phyloP scores from a whole-genome alignment of 148 eudicot species.

The Camellia japonica region DNA sequence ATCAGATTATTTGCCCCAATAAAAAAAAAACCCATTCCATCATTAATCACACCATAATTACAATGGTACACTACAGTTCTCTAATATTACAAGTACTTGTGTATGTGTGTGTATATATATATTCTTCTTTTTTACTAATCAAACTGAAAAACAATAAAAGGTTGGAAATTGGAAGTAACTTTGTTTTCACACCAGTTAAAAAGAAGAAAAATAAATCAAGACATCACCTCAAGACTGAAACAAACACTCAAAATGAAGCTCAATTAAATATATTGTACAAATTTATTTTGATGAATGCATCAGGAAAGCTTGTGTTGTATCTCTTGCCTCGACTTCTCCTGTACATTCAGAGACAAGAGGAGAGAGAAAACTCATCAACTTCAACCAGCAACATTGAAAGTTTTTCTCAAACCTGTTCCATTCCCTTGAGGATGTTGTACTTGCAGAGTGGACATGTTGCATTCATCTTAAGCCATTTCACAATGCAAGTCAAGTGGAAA shows the following conservation, averaged over 20 bases:
- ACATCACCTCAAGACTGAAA: background rate
- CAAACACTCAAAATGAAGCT: conserved; percentile 8
- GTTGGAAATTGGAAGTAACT: background rate
- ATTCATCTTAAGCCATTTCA: conserved; percentile 96
- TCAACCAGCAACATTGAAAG: background rate
- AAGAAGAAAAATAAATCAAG: background rate
- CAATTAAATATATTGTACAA: conserved; percentile 14
- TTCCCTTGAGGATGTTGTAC: conserved; percentile 89
- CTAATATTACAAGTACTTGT: too few species aligned
- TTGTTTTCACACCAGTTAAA: background rate
- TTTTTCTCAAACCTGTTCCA: conserved; percentile 44
- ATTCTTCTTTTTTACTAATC: background rate
- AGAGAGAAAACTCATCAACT: background rate
- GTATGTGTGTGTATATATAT: too few species aligned
- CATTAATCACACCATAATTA: too few species aligned
- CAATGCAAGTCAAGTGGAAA: conserved; percentile 79
- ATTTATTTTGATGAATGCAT: conserved; percentile 1
- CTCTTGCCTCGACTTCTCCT: conserved; percentile 14
- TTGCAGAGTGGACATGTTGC: conserved; percentile 98
- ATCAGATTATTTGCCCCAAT: background rate
- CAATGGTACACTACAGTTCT: too few species aligned
- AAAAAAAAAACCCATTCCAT: background rate
- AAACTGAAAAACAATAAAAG: background rate
- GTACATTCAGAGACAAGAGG: conserved; percentile 13
- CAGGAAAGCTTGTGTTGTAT: background rate